Evolutionary conservation across 164 flowering plant species (phyloP).

Genomic region (Cinnamomum chago): DNA sequence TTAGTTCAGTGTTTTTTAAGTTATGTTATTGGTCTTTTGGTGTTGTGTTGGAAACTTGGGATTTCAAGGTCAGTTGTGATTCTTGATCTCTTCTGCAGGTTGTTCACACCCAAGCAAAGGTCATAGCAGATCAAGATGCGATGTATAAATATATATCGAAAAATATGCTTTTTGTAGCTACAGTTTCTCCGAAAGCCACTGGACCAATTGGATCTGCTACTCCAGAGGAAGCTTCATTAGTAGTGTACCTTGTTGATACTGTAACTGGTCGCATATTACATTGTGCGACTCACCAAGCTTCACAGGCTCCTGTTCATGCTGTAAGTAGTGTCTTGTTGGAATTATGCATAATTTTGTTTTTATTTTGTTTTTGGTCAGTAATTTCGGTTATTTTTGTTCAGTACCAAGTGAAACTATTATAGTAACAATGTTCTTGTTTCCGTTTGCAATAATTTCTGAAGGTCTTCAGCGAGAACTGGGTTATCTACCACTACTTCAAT

Average conservation of each 20-base stretch:
- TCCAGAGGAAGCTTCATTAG: slow-evolving; percentile 83
- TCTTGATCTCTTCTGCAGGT: slow-evolving; percentile 40
- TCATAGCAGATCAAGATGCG: slow-evolving; percentile 68
- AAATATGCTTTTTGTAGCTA: slow-evolving; percentile 83
- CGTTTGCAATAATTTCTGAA: slow-evolving; percentile 25
- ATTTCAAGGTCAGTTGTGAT: not conserved
- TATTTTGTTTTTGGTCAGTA: not conserved
- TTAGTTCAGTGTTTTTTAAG: no score
- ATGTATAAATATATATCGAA: slow-evolving; percentile 86
- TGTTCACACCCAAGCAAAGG: slow-evolving; percentile 95
- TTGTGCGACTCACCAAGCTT: slow-evolving; percentile 30
- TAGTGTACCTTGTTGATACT: slow-evolving; percentile 31
- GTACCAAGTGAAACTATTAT: not conserved
- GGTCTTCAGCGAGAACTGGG: slow-evolving; percentile 99
- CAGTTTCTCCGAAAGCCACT: slow-evolving; percentile 82
- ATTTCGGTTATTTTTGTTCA: not conserved
- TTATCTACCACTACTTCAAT: slow-evolving; percentile 97
- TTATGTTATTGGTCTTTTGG: not conserved
- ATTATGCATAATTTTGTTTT: not conserved
- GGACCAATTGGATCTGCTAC: slow-evolving; percentile 73
- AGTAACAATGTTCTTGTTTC: not conserved
- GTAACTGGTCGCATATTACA: slow-evolving; percentile 36
- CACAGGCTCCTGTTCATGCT: slow-evolving; percentile 91
- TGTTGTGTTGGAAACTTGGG: not conserved
- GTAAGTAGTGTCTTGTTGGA: slow-evolving; percentile 43